Percentiles rank a stretch among this genome's conserved stretches.
Evolutionary conservation across 129 eudicot species (phyloP).

Genomic region (sunflower (Helianthus annuus)): HanXRQr2.0-SUNRISE NC_035443.2:11514965-11515464

Average conservation of each 20-base stretch:
- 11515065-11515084: not conserved
- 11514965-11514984: too few species aligned
- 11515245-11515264: constrained; percentile 69
- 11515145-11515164: not conserved
- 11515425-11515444: too few species aligned
- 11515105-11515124: not conserved
- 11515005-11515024: too few species aligned
- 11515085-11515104: not conserved
- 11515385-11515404: not conserved
- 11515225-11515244: constrained; percentile 66
- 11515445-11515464: too few species aligned
- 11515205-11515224: constrained; percentile 66
- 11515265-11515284: constrained; percentile 61
- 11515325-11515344: constrained; percentile 70
- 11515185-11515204: constrained; percentile 66
- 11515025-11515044: not conserved
- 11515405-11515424: too few species aligned
- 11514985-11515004: too few species aligned
- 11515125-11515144: too few species aligned
- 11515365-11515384: not conserved
- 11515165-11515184: constrained; percentile 62
- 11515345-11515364: constrained; percentile 52
- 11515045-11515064: not conserved
- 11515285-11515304: constrained; percentile 60
- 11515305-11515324: constrained; percentile 51